These are phyloP conservation scores for Diaporthe sp. DNA, from an alignment of 2,329 filamentous ascomycete genomes.

Conservation along the genomic window DNA sequence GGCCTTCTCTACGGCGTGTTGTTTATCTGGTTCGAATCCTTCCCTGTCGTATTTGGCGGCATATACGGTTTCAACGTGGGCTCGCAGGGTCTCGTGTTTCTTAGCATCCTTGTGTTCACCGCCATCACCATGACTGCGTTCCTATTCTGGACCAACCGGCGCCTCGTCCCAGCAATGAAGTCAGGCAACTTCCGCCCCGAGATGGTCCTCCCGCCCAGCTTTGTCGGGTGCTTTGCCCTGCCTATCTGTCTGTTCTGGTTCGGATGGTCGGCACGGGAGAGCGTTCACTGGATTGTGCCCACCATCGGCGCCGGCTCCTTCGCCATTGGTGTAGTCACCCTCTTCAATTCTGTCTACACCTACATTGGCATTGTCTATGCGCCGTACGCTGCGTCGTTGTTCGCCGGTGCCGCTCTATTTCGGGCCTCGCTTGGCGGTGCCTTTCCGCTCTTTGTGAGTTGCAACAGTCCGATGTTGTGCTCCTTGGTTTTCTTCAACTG, in stretches of 20 bases:
- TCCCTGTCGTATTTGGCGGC: constrained; percentile 6
- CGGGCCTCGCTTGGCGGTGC: background rate
- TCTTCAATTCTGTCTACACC: background rate
- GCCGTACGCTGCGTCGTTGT: background rate
- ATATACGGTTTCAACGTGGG: constrained; percentile 5
- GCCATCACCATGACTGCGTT: background rate
- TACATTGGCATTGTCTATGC: background rate
- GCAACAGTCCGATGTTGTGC: constrained; percentile 46
- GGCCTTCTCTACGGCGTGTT: background rate
- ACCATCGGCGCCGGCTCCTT: constrained; percentile 66
- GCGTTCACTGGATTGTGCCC: constrained; percentile 69
- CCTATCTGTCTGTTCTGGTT: constrained; percentile 69
- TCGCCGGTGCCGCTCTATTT: background rate
- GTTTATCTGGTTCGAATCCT: constrained; percentile 19
- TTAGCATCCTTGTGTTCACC: background rate
- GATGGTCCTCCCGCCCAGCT: background rate
- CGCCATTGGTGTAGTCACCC: background rate
- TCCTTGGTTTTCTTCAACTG: background rate
- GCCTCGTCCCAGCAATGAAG: background rate
- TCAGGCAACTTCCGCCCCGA: background rate
- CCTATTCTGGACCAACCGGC: background rate
- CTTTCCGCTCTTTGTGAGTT: constrained; percentile 6
- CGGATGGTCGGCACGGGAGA: constrained; percentile 70
- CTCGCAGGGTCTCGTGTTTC: background rate
- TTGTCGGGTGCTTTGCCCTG: constrained; percentile 3